These are phyloP conservation scores for Onygenales sp. DNA, from an alignment of 2,329 filamentous ascomycete genomes.

Conservation along the genomic window DNA sequence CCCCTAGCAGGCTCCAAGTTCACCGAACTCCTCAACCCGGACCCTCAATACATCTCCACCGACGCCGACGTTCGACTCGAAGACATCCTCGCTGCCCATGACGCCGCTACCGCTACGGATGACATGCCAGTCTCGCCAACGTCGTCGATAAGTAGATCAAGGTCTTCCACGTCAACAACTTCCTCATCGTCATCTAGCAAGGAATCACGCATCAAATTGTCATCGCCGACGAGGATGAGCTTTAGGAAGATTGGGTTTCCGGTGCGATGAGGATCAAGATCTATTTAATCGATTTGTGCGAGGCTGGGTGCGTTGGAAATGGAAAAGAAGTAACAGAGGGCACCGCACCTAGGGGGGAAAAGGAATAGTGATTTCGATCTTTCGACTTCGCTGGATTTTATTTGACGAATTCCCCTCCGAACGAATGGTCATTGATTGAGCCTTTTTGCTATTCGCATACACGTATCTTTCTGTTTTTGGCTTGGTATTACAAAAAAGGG, in stretches of 20 bases:
- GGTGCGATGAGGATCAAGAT: not conserved
- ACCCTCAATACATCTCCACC: slow-evolving; percentile 6
- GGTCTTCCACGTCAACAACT: not conserved
- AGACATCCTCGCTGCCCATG: slow-evolving; percentile 11
- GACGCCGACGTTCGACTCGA: slow-evolving; percentile 11
- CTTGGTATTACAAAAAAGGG: no score
- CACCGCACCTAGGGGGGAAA: no score
- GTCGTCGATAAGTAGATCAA: slow-evolving; percentile 13
- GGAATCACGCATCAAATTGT: not conserved
- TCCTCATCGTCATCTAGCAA: not conserved
- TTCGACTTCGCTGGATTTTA: no score
- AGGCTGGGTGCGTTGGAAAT: no score
- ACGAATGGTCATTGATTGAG: no score
- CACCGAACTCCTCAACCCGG: slow-evolving; percentile 10
- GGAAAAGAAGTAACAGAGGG: no score
- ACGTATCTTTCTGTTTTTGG: no score
- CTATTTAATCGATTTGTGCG: no score
- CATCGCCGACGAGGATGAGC: not conserved
- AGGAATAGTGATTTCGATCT: no score
- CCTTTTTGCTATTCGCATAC: no score
- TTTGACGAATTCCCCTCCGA: no score
- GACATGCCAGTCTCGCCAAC: slow-evolving; percentile 28
- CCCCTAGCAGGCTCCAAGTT: slow-evolving; percentile 6
- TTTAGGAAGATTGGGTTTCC: not conserved
- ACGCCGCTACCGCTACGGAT: not conserved